Evolutionary conservation across 2,329 filamentous ascomycete species (phyloP).

Genomic region (Sclerotinia nivalis): DNA sequence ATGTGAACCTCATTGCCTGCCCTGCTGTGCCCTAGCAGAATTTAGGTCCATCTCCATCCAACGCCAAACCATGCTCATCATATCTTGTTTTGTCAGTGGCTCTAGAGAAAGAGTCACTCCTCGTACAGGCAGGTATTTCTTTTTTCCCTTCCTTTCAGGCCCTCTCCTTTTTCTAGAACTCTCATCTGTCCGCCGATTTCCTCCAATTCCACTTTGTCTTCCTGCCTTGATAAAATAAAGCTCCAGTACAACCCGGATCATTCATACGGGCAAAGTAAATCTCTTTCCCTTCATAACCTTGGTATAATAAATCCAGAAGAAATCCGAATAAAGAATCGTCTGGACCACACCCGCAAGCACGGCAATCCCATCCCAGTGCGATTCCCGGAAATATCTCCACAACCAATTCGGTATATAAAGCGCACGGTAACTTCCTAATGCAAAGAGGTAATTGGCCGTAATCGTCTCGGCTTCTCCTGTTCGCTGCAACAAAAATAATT

Average conservation of each 20-base stretch:
- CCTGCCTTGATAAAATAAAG: not conserved
- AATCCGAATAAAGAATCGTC: slow-evolving; percentile 95
- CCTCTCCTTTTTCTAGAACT: not conserved
- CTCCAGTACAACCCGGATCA: no score
- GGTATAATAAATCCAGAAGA: slow-evolving; percentile 99
- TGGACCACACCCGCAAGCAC: slow-evolving; percentile 88
- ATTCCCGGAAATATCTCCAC: slow-evolving; percentile 80
- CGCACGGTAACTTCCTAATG: slow-evolving; percentile 85
- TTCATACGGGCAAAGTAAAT: slow-evolving; percentile 80
- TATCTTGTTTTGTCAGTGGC: not conserved
- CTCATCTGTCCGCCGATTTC: not conserved
- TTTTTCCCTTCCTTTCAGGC: not conserved
- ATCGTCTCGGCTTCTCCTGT: slow-evolving; percentile 99
- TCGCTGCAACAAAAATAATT: slow-evolving; percentile 96
- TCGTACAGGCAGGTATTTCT: not conserved
- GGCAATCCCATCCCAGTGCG: slow-evolving; percentile 82
- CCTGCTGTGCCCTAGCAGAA: slow-evolving; percentile 18
- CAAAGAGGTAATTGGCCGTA: slow-evolving; percentile 96
- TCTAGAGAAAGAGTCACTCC: not conserved
- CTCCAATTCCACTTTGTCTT: not conserved
- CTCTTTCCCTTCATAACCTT: slow-evolving; percentile 90
- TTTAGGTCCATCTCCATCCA: slow-evolving; percentile 34
- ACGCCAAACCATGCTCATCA: slow-evolving; percentile 38
- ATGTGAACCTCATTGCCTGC: slow-evolving; percentile 19
- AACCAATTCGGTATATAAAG: slow-evolving; percentile 99